Percentiles rank a stretch among this genome's conserved stretches.
Evolutionary conservation across 441 rosid genomes (phyloP).

Genomic region (Euphorbia corollata): DNA sequence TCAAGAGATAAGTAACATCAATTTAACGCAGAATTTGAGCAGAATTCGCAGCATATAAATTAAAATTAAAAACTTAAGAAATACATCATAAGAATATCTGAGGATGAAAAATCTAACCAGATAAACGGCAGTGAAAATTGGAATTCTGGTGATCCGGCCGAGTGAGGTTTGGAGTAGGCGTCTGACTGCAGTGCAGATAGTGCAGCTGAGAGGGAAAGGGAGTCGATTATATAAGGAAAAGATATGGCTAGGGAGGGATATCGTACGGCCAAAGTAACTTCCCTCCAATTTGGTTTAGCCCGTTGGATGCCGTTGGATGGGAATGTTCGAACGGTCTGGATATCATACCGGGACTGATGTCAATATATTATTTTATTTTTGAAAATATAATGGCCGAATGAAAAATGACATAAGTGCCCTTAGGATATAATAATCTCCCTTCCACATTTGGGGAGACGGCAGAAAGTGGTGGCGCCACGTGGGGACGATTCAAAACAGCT

Average conservation of each 20-base stretch:
- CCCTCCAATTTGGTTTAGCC: constrained; percentile 15
- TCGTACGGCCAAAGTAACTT: constrained; percentile 32
- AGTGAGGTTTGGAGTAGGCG: not conserved
- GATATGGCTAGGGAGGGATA: constrained; percentile 14
- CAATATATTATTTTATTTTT: not conserved
- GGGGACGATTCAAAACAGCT: not conserved
- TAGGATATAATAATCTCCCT: not conserved
- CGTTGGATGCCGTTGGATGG: constrained; percentile 33
- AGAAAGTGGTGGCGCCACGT: not conserved
- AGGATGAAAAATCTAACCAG: not conserved
- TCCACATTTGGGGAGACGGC: not conserved
- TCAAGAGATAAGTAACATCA: not conserved
- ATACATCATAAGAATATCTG: not conserved
- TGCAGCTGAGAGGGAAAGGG: not conserved
- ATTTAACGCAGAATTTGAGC: not conserved
- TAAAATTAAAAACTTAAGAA: not conserved
- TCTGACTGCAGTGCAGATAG: not conserved
- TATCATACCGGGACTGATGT: not conserved
- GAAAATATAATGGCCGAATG: not conserved
- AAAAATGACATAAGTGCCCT: not conserved
- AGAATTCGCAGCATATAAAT: not conserved
- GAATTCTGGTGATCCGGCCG: constrained; percentile 5
- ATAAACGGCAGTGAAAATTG: not conserved
- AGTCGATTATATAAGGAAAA: constrained; percentile 4
- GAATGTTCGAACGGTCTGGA: constrained; percentile 30